Conservation (phyloP, 805 yeast genomes). For the Clavispora vitiphila region DNA sequence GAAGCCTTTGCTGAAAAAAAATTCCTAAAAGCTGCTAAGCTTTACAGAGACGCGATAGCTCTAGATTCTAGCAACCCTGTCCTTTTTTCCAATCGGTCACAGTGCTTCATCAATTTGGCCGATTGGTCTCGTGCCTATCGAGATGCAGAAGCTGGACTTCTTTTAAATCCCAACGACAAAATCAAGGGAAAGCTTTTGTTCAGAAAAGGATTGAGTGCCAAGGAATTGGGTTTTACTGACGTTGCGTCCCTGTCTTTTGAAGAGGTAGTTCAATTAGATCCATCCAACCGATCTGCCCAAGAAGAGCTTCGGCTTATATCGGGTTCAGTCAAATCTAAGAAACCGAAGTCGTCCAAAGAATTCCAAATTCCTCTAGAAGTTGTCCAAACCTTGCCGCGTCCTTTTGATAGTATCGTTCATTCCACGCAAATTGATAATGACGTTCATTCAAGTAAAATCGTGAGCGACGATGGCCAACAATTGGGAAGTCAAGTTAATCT, state of each 20-base stretch:
- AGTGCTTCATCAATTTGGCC: slow-evolving; percentile 50
- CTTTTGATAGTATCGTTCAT: slow-evolving; percentile 4
- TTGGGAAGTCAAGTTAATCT: neutral
- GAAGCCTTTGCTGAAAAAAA: slow-evolving; percentile 42
- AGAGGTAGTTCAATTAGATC: slow-evolving; percentile 38
- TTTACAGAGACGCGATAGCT: slow-evolving; percentile 53
- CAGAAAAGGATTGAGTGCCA: slow-evolving; percentile 43
- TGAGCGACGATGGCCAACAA: neutral
- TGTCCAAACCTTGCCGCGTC: slow-evolving; percentile 41
- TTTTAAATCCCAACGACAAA: slow-evolving; percentile 21
- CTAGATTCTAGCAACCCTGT: slow-evolving; percentile 48
- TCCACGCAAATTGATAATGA: neutral
- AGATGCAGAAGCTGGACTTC: slow-evolving; percentile 49
- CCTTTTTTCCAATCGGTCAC: slow-evolving; percentile 63
- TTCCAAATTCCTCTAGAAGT: slow-evolving; percentile 30
- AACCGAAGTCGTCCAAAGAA: slow-evolving; percentile 5
- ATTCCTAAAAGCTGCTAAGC: slow-evolving; percentile 45
- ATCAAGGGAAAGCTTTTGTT: slow-evolving; percentile 46
- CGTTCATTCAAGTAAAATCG: too few species aligned
- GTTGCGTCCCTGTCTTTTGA: slow-evolving; percentile 27
- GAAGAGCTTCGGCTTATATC: slow-evolving; percentile 25
- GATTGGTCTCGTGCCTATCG: slow-evolving; percentile 46
- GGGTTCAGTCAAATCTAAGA: slow-evolving; percentile 3
- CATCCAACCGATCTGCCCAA: slow-evolving; percentile 33
- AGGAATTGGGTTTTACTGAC: slow-evolving; percentile 19